phyloP scores from a whole-genome alignment of 495 filamentous ascomycete species.

The Penicilliopsis zonata region DNA sequence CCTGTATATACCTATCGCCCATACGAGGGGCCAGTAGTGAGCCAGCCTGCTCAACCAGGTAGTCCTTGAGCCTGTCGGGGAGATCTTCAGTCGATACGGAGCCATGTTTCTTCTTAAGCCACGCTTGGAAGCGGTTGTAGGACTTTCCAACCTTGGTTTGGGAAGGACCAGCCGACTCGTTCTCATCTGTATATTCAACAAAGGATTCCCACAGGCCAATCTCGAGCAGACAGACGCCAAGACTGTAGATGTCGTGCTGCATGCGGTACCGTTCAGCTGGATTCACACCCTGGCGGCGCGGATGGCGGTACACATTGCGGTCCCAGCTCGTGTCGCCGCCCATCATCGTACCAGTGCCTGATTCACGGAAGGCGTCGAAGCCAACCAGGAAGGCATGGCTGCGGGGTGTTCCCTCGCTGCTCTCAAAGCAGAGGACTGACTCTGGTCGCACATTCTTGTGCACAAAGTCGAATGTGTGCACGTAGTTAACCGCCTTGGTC shows the following conservation, averaged over 20 bases:
- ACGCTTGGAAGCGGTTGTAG: too few relatives aligned
- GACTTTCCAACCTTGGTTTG: too few relatives aligned
- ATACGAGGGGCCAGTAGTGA: too few relatives aligned
- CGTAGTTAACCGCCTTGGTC: conserved; percentile 21
- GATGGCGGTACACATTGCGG: conserved; percentile 30
- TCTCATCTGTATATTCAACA: conserved; percentile 9
- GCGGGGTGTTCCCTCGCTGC: too few relatives aligned
- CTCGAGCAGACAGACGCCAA: conserved; percentile 34
- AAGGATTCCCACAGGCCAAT: conserved; percentile 29
- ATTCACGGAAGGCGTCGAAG: conserved; percentile 22
- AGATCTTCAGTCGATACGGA: too few relatives aligned
- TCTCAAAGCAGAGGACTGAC: conserved; percentile 19
- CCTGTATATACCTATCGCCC: too few relatives aligned
- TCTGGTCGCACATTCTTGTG: conserved; percentile 38
- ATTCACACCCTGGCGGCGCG: conserved; percentile 18
- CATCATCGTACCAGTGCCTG: conserved; percentile 4
- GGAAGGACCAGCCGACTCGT: not conserved
- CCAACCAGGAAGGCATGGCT: conserved; percentile 25
- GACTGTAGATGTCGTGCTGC: conserved; percentile 38
- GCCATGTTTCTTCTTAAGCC: too few relatives aligned
- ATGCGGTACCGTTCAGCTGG: conserved; percentile 24
- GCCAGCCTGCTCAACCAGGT: too few relatives aligned
- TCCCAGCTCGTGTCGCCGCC: conserved; percentile 21
- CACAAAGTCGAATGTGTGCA: conserved; percentile 29
- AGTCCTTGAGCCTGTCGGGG: too few relatives aligned